A percentile compares a stretch with the other conserved stretches of the same genome.
Conservation (phyloP, 2,329 filamentous ascomycete genomes). For the Cladosporium sp. region DNA sequence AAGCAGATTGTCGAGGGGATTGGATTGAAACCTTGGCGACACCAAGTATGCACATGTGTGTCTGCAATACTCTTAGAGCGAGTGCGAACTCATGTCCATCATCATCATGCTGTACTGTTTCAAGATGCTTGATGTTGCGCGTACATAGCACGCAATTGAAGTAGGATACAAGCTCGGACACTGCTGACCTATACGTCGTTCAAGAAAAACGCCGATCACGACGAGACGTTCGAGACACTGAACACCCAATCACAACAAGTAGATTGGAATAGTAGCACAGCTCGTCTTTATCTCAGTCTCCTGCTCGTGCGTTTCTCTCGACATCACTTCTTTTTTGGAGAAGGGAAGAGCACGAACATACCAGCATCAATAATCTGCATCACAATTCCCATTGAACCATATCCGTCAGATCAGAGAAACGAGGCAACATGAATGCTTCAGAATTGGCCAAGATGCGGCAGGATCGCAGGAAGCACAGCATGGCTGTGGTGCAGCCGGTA, state of each 20-base stretch:
- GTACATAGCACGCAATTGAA: not conserved
- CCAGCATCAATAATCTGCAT: not conserved
- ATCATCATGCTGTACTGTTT: not conserved
- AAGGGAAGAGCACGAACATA: no score
- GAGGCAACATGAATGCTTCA: not conserved
- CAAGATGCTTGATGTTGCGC: not conserved
- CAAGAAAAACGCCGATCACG: not conserved
- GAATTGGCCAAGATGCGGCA: constrained; percentile 10
- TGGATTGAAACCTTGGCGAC: no score
- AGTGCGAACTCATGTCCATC: no score
- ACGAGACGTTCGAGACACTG: not conserved
- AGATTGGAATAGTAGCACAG: not conserved
- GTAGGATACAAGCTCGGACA: not conserved
- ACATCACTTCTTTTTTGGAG: not conserved
- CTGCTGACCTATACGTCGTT: not conserved
- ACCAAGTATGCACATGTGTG: no score
- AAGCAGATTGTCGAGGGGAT: no score
- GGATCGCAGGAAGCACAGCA: constrained; percentile 11
- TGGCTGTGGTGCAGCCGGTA: constrained; percentile 7
- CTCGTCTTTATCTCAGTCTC: not conserved
- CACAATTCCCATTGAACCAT: not conserved
- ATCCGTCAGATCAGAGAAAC: not conserved
- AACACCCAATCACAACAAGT: not conserved
- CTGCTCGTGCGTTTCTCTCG: not conserved
- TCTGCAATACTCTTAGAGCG: no score